phyloP scores from a whole-genome alignment of 2,329 filamentous ascomycete species.

The Sarocladium kiliense region DNA sequence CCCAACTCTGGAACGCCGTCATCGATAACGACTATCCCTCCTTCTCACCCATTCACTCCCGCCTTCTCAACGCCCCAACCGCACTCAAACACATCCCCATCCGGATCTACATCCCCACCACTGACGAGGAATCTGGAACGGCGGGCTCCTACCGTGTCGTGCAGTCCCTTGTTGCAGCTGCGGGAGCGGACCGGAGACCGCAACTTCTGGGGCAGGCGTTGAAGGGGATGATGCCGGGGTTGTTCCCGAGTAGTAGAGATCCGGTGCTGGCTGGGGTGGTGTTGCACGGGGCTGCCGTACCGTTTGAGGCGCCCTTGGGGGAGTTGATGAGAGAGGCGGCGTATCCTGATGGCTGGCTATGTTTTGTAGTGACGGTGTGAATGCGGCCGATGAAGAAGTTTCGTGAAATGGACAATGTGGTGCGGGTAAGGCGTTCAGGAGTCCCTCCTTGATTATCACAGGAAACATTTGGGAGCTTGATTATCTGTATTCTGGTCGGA shows the following conservation, averaged over 20 bases:
- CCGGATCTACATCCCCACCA: constrained; percentile 69
- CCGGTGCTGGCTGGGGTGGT: constrained; percentile 79
- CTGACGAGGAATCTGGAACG: constrained; percentile 17
- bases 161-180: constrained; percentile 65
- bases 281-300: constrained; percentile 78
- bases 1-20: constrained; percentile 75
- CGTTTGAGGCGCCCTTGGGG: constrained; percentile 73
- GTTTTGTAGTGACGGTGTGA: constrained; percentile 70
- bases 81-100: constrained; percentile 80
- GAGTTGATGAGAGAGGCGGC: constrained; percentile 78
- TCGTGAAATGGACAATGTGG: no score
- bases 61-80: constrained; percentile 69
- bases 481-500: no score
- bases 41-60: constrained; percentile 70
- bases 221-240: constrained; percentile 65
- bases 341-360: constrained; percentile 90
- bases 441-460: neutral
- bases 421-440: neutral
- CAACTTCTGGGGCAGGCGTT: constrained; percentile 69
- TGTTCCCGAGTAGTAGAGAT: constrained; percentile 84
- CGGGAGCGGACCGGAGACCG: constrained; percentile 28
- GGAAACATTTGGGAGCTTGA: no score
- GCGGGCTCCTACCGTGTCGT: constrained; percentile 62
- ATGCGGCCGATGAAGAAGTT: no score
- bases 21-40: constrained; percentile 68